Evolutionary conservation across 2,329 filamentous ascomycete genomes (phyloP).

Genomic region (Sclerotinia trifoliorum): DNA sequence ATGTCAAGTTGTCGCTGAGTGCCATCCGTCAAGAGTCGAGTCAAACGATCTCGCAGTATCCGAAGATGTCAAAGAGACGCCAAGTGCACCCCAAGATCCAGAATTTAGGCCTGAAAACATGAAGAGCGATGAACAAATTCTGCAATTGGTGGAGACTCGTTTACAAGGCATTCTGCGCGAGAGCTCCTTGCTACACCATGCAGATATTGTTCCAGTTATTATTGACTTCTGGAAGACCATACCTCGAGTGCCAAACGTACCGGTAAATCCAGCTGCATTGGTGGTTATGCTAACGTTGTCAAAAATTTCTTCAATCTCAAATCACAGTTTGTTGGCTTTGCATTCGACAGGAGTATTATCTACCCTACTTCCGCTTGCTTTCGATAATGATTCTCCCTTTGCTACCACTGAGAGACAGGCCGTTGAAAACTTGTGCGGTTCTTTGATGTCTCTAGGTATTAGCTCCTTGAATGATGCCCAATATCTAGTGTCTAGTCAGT

Average conservation of each 20-base stretch:
- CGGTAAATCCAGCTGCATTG: constrained; percentile 56
- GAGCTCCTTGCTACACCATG: constrained; percentile 55
- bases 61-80: not conserved
- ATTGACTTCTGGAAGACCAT: constrained; percentile 64
- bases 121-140: constrained; percentile 31
- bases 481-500: constrained; percentile 59
- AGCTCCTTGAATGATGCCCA: constrained; percentile 80
- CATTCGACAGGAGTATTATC: constrained; percentile 71
- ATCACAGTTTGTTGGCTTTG: constrained; percentile 68
- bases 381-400: constrained; percentile 52
- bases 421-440: constrained; percentile 65
- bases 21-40: constrained; percentile 36
- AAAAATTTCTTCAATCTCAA: constrained; percentile 59
- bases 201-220: constrained; percentile 62
- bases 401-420: constrained; percentile 55
- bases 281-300: constrained; percentile 53
- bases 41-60: constrained; percentile 6
- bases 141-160: constrained; percentile 38
- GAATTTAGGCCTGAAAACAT: constrained; percentile 10
- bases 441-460: constrained; percentile 72
- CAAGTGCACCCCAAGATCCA: not conserved
- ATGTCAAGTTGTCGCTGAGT: constrained; percentile 51
- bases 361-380: constrained; percentile 62
- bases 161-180: constrained; percentile 52
- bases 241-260: constrained; percentile 47